These are phyloP conservation scores for Periconia sp. DNA, from an alignment of 2,329 filamentous ascomycete genomes.

Conservation along the genomic window DNA sequence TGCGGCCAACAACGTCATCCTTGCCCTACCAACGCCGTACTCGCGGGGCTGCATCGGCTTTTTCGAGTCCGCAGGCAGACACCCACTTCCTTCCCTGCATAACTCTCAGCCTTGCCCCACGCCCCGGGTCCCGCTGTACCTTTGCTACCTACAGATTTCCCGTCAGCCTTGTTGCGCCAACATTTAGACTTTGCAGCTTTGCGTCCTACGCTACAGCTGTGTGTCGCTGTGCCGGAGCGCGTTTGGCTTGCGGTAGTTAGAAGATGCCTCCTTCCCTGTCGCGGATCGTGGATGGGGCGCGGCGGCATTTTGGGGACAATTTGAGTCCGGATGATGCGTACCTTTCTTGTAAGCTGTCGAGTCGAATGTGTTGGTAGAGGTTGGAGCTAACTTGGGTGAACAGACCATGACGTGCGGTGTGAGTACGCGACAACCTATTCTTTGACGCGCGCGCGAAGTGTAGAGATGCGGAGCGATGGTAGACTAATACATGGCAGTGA, in stretches of 20 bases:
- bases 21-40: conserved; percentile 3
- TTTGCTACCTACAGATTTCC: too few species aligned
- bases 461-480: conserved; percentile 3
- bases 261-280: conserved; percentile 14
- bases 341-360: conserved; percentile 66
- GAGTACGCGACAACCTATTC: conserved; percentile 43
- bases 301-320: conserved; percentile 34
- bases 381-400: conserved; percentile 26
- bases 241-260: too few species aligned
- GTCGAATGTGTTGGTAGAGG: not conserved
- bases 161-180: too few species aligned
- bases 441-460: conserved; percentile 11
- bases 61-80: too few species aligned
- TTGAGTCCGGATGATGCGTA: conserved; percentile 68
- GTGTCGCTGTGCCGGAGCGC: too few species aligned
- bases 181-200: too few species aligned
- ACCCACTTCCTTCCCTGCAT: too few species aligned
- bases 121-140: too few species aligned
- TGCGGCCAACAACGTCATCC: conserved; percentile 26
- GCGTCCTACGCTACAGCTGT: too few species aligned
- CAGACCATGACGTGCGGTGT: conserved; percentile 71
- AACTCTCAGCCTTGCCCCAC: too few species aligned
- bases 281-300: conserved; percentile 31
- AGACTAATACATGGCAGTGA: conserved; percentile 64
- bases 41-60: too few species aligned